Evolutionary conservation across 192 early-diverging fungal genomes (phyloP), one percentile per base, ranked within the genome.

Genomic region (Linderina pennispora): DNA sequence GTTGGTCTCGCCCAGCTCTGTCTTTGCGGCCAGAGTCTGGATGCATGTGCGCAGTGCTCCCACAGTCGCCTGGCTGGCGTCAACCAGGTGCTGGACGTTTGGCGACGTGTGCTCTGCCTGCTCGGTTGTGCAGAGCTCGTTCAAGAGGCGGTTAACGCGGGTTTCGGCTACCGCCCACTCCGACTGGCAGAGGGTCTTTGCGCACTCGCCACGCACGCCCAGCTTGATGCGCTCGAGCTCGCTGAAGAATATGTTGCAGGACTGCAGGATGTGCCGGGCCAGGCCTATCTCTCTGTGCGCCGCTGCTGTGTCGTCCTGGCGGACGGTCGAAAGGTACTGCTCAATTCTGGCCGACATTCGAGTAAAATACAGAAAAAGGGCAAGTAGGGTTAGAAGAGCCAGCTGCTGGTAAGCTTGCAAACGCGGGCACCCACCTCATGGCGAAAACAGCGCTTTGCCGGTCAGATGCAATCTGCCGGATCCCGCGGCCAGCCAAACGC

Each of bases 181-280:
- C 20, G 51, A 20, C 26, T 43, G 32, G 48, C 51, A 63, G 0
- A 41, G 32, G n/a, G 53, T 43, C 11, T 45, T 32, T 13, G 40
- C 26, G 3, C 40, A 40, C 24, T 13, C 16, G 23, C 40, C 40
- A 24, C 36, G 47, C 13, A 34, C 48, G 37, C 37, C 40, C 3
- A 41, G 23, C 23, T 47, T 50, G 25, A 63, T 39, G 13, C 24
- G 13, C 14, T 48, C 55, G 42, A 71, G 60, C 24, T 53, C 60
- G 15, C 18, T 50, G 13, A 58, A 39, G 23, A 71, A 38, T 26
- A 26, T 22, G 35, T 53, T 42, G 40, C 60, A 71, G 8, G 59
- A 50, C 48, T 41, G 60, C 36, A 71, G 51, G 20, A 71, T 47
- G 37, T 41, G 46, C 19, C 34, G 44, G 3, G 55, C 66, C 28